Evolutionary conservation across 768 basidiomycete species (phyloP).

Genomic region (Pholiota conissans): DNA sequence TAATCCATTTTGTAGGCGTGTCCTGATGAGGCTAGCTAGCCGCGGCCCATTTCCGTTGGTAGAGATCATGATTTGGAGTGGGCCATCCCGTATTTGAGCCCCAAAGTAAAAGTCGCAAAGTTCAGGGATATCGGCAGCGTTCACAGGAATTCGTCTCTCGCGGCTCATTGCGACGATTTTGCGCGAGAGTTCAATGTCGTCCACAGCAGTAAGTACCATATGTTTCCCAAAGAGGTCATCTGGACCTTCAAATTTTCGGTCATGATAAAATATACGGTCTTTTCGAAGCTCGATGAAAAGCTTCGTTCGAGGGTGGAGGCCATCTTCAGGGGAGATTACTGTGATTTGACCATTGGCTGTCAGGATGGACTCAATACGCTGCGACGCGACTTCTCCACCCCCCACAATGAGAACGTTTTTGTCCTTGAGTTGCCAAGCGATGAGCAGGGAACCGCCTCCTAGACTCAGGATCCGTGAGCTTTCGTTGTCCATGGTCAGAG

Average conservation of each 20-base stretch:
- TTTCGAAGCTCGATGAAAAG: conserved; percentile 47
- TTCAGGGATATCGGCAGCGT: conserved; percentile 95
- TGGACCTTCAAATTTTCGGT: conserved; percentile 64
- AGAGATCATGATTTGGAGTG: conserved; percentile 93
- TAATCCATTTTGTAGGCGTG: conserved; percentile 64
- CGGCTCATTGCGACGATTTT: conserved; percentile 74
- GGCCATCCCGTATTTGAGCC: conserved; percentile 85
- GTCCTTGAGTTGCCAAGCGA: conserved; percentile 90
- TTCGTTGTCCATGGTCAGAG: conserved; percentile 16
- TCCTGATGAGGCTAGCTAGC: conserved; percentile 81
- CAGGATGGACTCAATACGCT: conserved; percentile 85
- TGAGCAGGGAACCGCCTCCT: conserved; percentile 75
- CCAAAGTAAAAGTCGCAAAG: conserved; percentile 99
- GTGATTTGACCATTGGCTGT: conserved; percentile 76
- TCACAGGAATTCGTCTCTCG: conserved; percentile 75
- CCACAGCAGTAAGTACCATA: conserved; percentile 94
- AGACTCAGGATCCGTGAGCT: conserved; percentile 18
- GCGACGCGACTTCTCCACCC: conserved; percentile 89
- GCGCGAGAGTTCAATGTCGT: conserved; percentile 72
- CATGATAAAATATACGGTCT: conserved; percentile 64
- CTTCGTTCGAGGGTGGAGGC: conserved; percentile 63
- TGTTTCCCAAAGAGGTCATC: conserved; percentile 71
- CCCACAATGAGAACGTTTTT: conserved; percentile 90
- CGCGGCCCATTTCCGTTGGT: conserved; percentile 94
- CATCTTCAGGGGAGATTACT: conserved; percentile 68